Base-by-base conservation (phyloP, 345 rosid genomes). In the Linum trigynum region DNA sequence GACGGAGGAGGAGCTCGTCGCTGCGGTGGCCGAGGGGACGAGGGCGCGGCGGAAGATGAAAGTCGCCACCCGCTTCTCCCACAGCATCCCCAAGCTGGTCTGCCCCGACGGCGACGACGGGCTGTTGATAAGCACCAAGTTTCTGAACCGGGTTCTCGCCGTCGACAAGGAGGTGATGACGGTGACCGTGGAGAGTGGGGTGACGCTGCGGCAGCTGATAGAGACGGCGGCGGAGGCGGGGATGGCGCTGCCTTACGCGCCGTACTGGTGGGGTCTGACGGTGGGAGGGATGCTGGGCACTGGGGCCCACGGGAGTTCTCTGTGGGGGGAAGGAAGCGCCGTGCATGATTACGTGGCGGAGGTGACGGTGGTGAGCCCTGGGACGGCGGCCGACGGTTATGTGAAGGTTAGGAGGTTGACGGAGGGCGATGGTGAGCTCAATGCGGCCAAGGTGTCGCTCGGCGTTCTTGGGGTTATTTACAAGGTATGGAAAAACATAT, bases 201-300 rank as follows among this genome's bases (percentile, higher is more conserved):
- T 80, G 14, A 81, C 89, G 39, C 75, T 0, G 85, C 77, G 0
- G 80, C 76, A 0, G 75, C 62, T 91, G 5, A 86, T 91, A 1
- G 38, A 73, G 3, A 89, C 76, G 63, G 89, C 88, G 0, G 89
- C 88, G 41, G 72, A 79, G 86, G 77, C 69, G 1, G 87, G 89
- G 59, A 69, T 88, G 9, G 97, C 53, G 68, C 58, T 60, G 67
- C 89, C 97, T 0, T 80, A 91, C 64, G 55, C 85, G 14, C 96
- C 97, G 5, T 91, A 91, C 62, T 91, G 97, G 97, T 90, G 92
- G 92, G 97, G 97, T 5, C 35, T 88, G 38, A 90, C 96, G 8
- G 70, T 88, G 0, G 97, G 97, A 3, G 97, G 97, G 3, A 51
- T 91, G 35, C 15, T 91, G 72, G 79, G 86, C 7, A 88, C 96